These are phyloP conservation scores for Pleurotus sapidus DNA, from an alignment of 768 basidiomycete species.

Conservation along the genomic window DNA sequence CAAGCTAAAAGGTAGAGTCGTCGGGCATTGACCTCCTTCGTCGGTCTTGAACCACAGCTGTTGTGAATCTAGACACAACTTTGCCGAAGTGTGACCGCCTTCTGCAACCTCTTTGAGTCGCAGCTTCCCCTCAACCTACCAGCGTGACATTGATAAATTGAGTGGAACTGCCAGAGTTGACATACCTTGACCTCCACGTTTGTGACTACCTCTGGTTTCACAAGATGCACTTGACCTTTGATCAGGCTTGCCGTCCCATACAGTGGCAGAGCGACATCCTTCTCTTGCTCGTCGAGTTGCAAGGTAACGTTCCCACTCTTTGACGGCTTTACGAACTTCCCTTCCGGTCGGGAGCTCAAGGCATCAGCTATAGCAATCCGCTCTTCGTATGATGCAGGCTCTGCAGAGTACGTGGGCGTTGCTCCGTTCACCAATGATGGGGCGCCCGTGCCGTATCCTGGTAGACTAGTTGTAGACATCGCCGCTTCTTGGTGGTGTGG, in stretches of 20 bases:
- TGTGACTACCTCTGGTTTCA: slow-evolving; percentile 51
- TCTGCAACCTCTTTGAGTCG: slow-evolving; percentile 62
- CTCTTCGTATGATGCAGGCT: slow-evolving; percentile 51
- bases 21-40: slow-evolving; percentile 44
- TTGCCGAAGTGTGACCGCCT: slow-evolving; percentile 54
- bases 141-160: slow-evolving; percentile 4
- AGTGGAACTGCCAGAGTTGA: too few relatives aligned
- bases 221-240: slow-evolving; percentile 54
- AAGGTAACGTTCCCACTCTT: slow-evolving; percentile 52
- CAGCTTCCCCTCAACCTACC: slow-evolving; percentile 61
- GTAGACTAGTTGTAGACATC: slow-evolving; percentile 58
- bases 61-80: slow-evolving; percentile 47
- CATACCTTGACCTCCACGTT: slow-evolving; percentile 69
- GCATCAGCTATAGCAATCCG: slow-evolving; percentile 34
- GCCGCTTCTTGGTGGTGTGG: neutral
- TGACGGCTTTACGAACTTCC: slow-evolving; percentile 57
- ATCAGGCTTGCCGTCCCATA: slow-evolving; percentile 52
- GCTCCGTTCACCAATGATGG: slow-evolving; percentile 29
- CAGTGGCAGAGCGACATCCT: slow-evolving; percentile 47
- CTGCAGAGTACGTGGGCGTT: slow-evolving; percentile 50
- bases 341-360: slow-evolving; percentile 34
- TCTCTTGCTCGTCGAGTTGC: slow-evolving; percentile 50
- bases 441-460: slow-evolving; percentile 35
- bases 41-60: slow-evolving; percentile 58
- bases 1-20: slow-evolving; percentile 49